These are phyloP conservation scores for Boletus rex-veris DNA, from an alignment of 768 basidiomycete genomes.

Conservation along the genomic window DNA sequence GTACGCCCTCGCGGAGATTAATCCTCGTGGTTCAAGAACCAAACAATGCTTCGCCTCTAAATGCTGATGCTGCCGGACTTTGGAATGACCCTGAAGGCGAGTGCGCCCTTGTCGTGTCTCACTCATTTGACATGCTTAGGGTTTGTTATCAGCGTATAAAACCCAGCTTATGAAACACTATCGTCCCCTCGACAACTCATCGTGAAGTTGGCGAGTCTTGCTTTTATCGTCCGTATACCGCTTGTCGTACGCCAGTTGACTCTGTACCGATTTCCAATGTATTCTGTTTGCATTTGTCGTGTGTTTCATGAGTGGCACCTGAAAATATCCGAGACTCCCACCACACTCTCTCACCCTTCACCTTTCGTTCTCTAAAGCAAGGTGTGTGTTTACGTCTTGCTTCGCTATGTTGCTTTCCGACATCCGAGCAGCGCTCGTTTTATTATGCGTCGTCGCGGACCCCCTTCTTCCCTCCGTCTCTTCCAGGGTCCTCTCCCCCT, in stretches of 20 bases:
- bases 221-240: not conserved
- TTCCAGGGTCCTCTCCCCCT: slow-evolving; percentile 58
- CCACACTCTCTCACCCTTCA: not conserved
- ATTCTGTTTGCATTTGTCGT: slow-evolving; percentile 2
- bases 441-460: slow-evolving; percentile 62
- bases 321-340: too few species aligned
- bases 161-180: slow-evolving; percentile 69
- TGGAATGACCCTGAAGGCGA: slow-evolving; percentile 73
- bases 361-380: too few species aligned
- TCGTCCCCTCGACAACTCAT: slow-evolving; percentile 45
- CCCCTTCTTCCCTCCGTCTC: slow-evolving; percentile 64
- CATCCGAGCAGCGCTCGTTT: not conserved
- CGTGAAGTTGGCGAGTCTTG: slow-evolving; percentile 20
- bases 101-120: slow-evolving; percentile 8
- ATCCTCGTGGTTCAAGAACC: slow-evolving; percentile 53
- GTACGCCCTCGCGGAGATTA: not conserved
- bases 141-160: slow-evolving; percentile 57
- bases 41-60: slow-evolving; percentile 89
- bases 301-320: too few species aligned
- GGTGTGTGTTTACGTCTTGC: not conserved
- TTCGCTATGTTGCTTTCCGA: too few species aligned
- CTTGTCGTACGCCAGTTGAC: not conserved
- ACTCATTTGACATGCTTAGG: not conserved
- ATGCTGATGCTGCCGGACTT: slow-evolving; percentile 77
- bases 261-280: slow-evolving; percentile 8